Base-by-base conservation (phyloP, 345 rosid species). In the Populus simonii region DNA sequence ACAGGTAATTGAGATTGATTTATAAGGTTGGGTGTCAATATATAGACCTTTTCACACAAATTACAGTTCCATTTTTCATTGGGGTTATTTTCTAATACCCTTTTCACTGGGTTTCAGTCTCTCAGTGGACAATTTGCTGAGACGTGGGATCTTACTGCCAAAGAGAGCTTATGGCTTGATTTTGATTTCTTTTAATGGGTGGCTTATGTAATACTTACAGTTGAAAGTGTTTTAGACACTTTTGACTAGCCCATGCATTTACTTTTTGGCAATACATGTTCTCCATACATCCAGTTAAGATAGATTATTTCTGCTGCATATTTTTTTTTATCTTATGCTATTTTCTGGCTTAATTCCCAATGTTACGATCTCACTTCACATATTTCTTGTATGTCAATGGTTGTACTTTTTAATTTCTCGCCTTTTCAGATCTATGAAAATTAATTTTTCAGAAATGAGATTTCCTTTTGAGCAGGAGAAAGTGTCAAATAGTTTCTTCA, bases 1-100 rank as follows among this genome's bases (percentile, higher is more conserved):
- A 74, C 99, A 96, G 98, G 99, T 96, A 72, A 41, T 87, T 72
- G 18, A 27, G 73, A 4, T 68, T 27, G 29, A 39, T 31, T 7
- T 23, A 17, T 45, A 22, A 49, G 45, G 25, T 66, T 29, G 17
- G 53, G 23, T 72, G 29, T 43, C 53, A 29, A 23, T 68, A 76
- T 18, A 45, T 45, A 45, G 17, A 13, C 51, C 51, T 13, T 1
- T 45, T 45, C 13, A 45, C 17, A 13, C 15, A 13, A 13, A 45
- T 2, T 45, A 12, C 17, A 3, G 51, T 67, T 27, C 39, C 36
- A 9, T 3, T 35, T 20, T 55, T 11, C 25, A 29, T 23, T 47
- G 23, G 10, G 61, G 11, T 8, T 53, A 6, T 0, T 53, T 7
- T 53, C n/a, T 18, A 53, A 7, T 53, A 20, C 23, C 5, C 10